Evolutionary conservation across 148 eudicot genomes (phyloP).

Genomic region (Spergularia bocconei): DNA sequence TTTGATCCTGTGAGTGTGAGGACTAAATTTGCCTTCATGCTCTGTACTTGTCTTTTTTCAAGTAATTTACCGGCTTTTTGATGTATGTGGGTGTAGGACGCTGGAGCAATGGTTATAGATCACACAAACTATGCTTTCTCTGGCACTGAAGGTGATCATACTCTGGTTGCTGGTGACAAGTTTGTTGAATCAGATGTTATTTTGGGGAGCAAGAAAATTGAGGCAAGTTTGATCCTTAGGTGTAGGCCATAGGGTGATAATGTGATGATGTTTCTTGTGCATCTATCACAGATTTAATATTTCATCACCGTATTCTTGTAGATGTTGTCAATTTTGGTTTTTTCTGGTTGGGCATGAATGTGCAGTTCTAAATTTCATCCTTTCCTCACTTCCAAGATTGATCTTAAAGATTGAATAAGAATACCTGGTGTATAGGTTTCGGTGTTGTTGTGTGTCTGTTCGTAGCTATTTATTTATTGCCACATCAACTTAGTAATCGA

Average conservation of each 20-base stretch:
- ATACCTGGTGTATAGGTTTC: too few relatives aligned
- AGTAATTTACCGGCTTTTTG: background rate
- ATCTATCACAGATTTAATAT: background rate
- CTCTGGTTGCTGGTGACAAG: conserved; percentile 51
- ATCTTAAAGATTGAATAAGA: too few relatives aligned
- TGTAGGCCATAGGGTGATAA: background rate
- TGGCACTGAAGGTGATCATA: conserved; percentile 59
- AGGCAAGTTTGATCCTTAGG: conserved; percentile 38
- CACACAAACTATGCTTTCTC: conserved; percentile 64
- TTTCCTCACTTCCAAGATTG: too few relatives aligned
- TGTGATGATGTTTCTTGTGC: background rate
- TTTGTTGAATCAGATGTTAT: conserved; percentile 55
- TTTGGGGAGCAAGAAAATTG: conserved; percentile 55
- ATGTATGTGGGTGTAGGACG: conserved; percentile 38
- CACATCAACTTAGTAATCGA: too few relatives aligned
- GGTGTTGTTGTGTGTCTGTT: too few relatives aligned
- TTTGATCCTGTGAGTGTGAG: too few relatives aligned
- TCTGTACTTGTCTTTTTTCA: background rate
- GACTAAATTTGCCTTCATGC: background rate
- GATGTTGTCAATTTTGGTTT: too few relatives aligned
- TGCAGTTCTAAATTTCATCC: too few relatives aligned
- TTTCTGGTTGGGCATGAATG: too few relatives aligned
- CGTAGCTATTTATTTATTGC: too few relatives aligned
- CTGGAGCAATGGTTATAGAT: conserved; percentile 59
- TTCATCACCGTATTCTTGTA: background rate